Percentiles rank a stretch among this genome's conserved stretches.
Conservation (phyloP, 2,329 filamentous ascomycete species). For the Leptographium radiaticola region DNA sequence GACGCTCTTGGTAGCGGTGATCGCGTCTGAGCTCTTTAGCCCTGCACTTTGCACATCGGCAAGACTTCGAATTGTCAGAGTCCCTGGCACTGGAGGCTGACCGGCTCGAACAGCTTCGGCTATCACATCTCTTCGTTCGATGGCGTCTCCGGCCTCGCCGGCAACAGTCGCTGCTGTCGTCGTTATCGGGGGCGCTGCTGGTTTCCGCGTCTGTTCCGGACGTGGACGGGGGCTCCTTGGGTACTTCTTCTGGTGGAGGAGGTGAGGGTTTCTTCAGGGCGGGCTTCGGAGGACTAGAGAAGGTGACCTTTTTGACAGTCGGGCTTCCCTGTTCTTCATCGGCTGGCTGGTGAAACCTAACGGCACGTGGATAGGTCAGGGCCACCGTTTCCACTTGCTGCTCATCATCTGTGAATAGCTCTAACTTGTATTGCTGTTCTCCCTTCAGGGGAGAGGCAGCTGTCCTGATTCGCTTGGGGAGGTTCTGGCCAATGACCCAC, state of each 20-base stretch:
- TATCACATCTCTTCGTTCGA: background rate
- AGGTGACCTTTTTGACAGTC: conserved; percentile 29
- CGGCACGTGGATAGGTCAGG: conserved; percentile 33
- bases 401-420: conserved; percentile 38
- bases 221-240: background rate
- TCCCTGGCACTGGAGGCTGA: background rate
- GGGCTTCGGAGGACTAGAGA: conserved; percentile 22
- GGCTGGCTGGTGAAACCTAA: conserved; percentile 4
- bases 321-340: background rate
- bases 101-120: background rate
- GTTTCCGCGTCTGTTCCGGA: background rate
- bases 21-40: background rate
- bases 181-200: background rate
- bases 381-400: conserved; percentile 33
- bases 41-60: conserved; percentile 9
- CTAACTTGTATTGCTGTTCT: conserved; percentile 23
- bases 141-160: background rate
- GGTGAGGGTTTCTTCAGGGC: conserved; percentile 22
- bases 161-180: background rate
- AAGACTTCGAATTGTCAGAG: background rate
- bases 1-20: background rate
- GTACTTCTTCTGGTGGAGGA: conserved; percentile 6
- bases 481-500: conserved; percentile 27
- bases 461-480: conserved; percentile 6
- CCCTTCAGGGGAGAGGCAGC: background rate